phyloP scores from a whole-genome alignment of 148 eudicot species.

The Rheum nobile region DNA sequence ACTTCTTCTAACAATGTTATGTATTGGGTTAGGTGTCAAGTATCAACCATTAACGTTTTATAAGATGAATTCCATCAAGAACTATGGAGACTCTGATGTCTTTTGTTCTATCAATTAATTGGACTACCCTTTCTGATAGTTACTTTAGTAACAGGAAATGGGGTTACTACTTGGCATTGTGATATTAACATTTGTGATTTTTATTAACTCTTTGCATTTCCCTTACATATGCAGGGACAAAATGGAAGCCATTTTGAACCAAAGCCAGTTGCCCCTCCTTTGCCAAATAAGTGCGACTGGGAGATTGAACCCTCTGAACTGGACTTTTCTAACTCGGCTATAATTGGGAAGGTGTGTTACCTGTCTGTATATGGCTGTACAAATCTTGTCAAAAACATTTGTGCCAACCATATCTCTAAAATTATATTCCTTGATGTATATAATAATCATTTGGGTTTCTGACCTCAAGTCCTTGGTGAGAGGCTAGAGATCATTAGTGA shows the following conservation, averaged over 20 bases:
- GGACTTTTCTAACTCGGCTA: conserved; percentile 62
- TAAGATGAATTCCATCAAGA: neutral
- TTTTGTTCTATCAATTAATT: neutral
- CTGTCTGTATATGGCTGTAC: conserved; percentile 1
- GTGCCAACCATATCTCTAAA: neutral
- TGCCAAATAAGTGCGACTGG: conserved; percentile 91
- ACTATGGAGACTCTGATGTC: neutral
- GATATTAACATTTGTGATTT: neutral
- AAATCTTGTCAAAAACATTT: neutral
- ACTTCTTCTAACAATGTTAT: neutral
- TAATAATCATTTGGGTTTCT: neutral
- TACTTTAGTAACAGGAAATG: neutral
- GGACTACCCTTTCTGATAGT: neutral
- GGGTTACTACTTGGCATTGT: neutral
- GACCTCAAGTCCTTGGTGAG: neutral
- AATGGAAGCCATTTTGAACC: conserved; percentile 96
- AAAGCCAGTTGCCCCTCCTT: conserved; percentile 81
- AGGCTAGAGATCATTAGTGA: neutral
- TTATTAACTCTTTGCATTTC: neutral
- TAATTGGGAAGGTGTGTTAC: conserved; percentile 75
- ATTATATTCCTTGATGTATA: neutral
- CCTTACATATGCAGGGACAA: conserved; percentile 59
- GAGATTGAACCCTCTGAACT: conserved; percentile 90
- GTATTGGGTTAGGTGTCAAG: neutral
- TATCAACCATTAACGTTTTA: neutral